phyloP scores from a whole-genome alignment of 192 early-diverging fungal genomes.

The Mortierella antarctica region DNA sequence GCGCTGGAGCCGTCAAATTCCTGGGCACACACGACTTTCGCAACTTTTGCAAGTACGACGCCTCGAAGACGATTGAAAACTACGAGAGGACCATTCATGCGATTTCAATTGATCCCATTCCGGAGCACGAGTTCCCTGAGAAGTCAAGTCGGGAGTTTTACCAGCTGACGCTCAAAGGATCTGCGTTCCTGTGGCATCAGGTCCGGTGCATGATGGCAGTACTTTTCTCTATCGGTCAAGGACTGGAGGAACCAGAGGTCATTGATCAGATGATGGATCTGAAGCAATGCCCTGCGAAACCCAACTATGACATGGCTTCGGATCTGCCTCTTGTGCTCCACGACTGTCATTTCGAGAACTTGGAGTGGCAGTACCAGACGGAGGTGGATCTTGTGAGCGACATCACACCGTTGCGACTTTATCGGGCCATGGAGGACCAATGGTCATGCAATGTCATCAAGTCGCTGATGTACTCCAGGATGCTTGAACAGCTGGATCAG shows the following conservation, averaged over 20 bases:
- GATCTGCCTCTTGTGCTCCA: constrained; percentile 91
- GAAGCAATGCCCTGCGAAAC: constrained; percentile 69
- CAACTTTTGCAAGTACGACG: constrained; percentile 96
- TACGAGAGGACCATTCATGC: constrained; percentile 79
- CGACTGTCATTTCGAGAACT: constrained; percentile 81
- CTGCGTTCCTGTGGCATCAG: constrained; percentile 98
- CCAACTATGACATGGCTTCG: constrained; percentile 92
- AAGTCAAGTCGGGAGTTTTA: constrained; percentile 60
- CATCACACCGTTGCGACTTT: constrained; percentile 48
- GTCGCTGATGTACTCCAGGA: constrained; percentile 57
- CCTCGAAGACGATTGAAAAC: constrained; percentile 80
- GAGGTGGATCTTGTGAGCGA: constrained; percentile 38
- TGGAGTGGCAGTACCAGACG: constrained; percentile 70
- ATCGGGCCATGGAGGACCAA: constrained; percentile 58
- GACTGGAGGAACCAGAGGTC: constrained; percentile 78
- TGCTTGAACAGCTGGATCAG: constrained; percentile 49
- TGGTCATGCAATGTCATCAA: constrained; percentile 64
- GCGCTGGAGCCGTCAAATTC: constrained; percentile 71
- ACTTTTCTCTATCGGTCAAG: constrained; percentile 86
- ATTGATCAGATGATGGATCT: constrained; percentile 79
- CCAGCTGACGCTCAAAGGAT: constrained; percentile 82
- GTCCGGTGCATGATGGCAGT: constrained; percentile 97
- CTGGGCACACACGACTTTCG: constrained; percentile 93
- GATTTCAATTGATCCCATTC: constrained; percentile 37
- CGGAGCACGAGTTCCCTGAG: constrained; percentile 30